Conservation (phyloP, 805 yeast genomes). For the Metschnikowia gruessii region DNA sequence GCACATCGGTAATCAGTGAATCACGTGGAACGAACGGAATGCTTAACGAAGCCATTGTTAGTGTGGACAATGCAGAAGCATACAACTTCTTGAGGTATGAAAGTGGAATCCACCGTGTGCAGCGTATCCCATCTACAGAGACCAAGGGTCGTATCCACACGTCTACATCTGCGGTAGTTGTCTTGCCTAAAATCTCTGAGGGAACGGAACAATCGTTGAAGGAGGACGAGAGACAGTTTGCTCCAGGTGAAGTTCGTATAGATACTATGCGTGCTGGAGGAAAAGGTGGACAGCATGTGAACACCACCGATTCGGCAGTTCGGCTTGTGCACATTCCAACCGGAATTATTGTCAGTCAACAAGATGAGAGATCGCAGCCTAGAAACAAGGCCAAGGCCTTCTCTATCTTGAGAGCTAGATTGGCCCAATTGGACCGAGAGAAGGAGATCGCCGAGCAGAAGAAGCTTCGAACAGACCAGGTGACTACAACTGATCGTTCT, state of each 20-base stretch:
- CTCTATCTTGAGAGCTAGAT: constrained; percentile 71
- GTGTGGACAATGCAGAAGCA: constrained; percentile 71
- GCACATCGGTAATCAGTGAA: constrained; percentile 53
- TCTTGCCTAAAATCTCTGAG: constrained; percentile 74
- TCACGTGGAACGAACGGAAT: constrained; percentile 60
- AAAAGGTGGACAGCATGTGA: constrained; percentile 97
- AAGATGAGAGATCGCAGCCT: constrained; percentile 94
- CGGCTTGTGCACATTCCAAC: constrained; percentile 89
- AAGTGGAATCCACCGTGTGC: constrained; percentile 96
- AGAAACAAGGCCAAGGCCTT: constrained; percentile 91
- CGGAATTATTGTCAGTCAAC: constrained; percentile 84
- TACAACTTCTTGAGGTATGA: constrained; percentile 74
- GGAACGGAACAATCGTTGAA: constrained; percentile 46
- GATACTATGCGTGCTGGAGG: constrained; percentile 99
- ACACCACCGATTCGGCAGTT: constrained; percentile 96
- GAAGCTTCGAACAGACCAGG: constrained; percentile 73
- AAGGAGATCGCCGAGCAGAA: constrained; percentile 65
- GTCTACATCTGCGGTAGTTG: constrained; percentile 93
- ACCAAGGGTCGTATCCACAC: constrained; percentile 93
- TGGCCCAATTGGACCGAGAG: constrained; percentile 76
- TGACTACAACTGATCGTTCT: constrained; percentile 81
- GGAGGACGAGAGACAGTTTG: constrained; percentile 65
- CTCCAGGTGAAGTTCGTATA: constrained; percentile 82
- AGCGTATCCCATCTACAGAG: constrained; percentile 90
- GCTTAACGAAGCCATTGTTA: constrained; percentile 67